These are phyloP conservation scores for Aurifilum marmelostoma DNA, from an alignment of 2,329 filamentous ascomycete genomes.

Conservation along the genomic window DNA sequence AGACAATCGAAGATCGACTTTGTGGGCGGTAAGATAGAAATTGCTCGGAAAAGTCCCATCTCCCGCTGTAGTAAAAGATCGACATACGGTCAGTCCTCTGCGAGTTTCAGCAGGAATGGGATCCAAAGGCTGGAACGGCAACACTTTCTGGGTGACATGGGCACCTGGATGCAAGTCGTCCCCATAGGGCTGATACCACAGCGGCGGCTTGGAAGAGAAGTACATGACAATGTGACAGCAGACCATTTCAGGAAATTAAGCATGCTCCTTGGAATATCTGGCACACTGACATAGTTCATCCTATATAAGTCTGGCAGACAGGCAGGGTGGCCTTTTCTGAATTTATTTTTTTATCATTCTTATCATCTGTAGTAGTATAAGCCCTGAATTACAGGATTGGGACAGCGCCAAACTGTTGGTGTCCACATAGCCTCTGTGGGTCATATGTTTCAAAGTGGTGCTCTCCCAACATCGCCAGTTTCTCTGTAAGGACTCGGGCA, in stretches of 20 bases:
- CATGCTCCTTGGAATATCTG: background rate
- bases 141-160: background rate
- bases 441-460: slow-evolving; percentile 24
- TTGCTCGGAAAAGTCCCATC: background rate
- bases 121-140: background rate
- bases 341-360: background rate
- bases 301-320: background rate
- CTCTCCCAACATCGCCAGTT: slow-evolving; percentile 1
- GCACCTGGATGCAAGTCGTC: background rate
- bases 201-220: background rate
- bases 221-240: background rate
- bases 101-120: background rate
- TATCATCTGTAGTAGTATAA: no score
- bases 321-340: background rate
- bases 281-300: background rate
- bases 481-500: no score
- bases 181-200: background rate
- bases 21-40: background rate
- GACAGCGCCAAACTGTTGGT: slow-evolving; percentile 12
- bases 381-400: no score
- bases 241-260: background rate
- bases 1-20: no score
- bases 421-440: slow-evolving; percentile 17
- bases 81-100: background rate
- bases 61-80: background rate